Base-by-base conservation (phyloP, 1,284 basidiomycete genomes). In the Trichosporon sp. region DNA sequence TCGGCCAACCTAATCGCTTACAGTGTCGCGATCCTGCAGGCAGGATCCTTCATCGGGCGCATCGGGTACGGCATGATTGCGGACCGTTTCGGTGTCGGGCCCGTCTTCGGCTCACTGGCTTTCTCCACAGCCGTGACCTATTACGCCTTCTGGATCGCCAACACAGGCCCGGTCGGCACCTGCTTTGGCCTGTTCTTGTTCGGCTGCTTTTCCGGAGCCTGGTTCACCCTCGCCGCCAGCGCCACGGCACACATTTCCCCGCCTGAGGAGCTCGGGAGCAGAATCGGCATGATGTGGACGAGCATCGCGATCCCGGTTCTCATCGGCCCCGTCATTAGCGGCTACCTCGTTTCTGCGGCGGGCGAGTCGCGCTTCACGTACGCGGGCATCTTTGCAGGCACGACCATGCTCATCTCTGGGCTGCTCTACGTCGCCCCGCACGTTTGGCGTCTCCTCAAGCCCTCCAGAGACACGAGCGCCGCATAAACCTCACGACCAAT, bases 241-340 rank as follows among this genome's bases (percentile, higher is more conserved):
- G 68, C 68, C 7, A 69, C 66, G 12, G 70, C 70, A 0, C 64
- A 65, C 38, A 69, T 72, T 21, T 66, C 67, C 11, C 70, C 70
- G 2, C 42, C 65, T 2, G 15, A 34, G 1, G 70, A 71, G 65
- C 76, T 80, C 56, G 82, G 82, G 0, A 77, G 77, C 68, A 65
- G 81, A 12, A 70, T 83, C 34, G 81, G 82, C 13, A 80, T 83
- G 78, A 70, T 81, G 68, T 81, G 80, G 78, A 73, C 70, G 8
- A 63, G 76, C 25, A 75, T 77, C 11, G 70, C 76, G 1, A 34
- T 81, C 5, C 76, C 78, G 0, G 65, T 75, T 8, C 72, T 82
- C 18, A 21, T 68, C 34, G 70, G 70, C 1, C 70, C 70, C 0
- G 66, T 71, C 31, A 62, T 67, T 23, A 25, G 29, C 27, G 56